Evolutionary conservation across 768 basidiomycete genomes (phyloP).

Genomic region (Lentinula sp.): DNA sequence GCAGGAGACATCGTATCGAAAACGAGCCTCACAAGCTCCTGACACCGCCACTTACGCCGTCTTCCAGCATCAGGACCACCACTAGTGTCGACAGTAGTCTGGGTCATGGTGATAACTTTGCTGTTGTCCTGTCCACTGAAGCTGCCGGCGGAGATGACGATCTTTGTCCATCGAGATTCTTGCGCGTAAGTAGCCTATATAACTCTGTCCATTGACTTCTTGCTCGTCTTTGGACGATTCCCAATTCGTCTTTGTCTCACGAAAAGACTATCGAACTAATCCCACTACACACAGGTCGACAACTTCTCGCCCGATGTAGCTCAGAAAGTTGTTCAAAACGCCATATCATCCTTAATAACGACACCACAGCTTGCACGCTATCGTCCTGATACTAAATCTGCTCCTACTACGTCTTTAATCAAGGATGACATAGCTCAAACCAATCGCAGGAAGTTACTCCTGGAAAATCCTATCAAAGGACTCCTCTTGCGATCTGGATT

Average conservation of each 20-base stretch:
- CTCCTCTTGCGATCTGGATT: constrained; percentile 48
- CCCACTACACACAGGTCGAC: constrained; percentile 26
- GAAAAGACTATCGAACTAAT: neutral
- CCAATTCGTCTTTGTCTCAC: neutral
- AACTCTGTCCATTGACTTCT: neutral
- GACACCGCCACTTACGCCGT: constrained; percentile 51
- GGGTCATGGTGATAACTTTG: constrained; percentile 9
- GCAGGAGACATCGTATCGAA: neutral
- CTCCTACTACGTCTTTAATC: neutral
- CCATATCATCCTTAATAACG: constrained; percentile 3
- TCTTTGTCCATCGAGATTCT: constrained; percentile 11
- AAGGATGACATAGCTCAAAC: neutral
- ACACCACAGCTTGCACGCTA: constrained; percentile 4
- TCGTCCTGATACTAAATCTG: neutral
- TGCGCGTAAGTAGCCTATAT: constrained; percentile 10
- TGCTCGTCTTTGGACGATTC: neutral
- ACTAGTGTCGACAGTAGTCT: constrained; percentile 9
- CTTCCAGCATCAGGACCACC: constrained; percentile 24
- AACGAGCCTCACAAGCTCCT: constrained; percentile 20
- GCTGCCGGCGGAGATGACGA: constrained; percentile 9
- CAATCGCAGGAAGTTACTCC: neutral
- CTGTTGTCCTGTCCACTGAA: neutral
- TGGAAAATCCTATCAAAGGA: constrained; percentile 38
- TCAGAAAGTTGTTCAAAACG: constrained; percentile 16
- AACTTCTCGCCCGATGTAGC: constrained; percentile 29